Conservation (phyloP, 2,329 filamentous ascomycete species). For the Pseudogymnoascus sp. region DNA sequence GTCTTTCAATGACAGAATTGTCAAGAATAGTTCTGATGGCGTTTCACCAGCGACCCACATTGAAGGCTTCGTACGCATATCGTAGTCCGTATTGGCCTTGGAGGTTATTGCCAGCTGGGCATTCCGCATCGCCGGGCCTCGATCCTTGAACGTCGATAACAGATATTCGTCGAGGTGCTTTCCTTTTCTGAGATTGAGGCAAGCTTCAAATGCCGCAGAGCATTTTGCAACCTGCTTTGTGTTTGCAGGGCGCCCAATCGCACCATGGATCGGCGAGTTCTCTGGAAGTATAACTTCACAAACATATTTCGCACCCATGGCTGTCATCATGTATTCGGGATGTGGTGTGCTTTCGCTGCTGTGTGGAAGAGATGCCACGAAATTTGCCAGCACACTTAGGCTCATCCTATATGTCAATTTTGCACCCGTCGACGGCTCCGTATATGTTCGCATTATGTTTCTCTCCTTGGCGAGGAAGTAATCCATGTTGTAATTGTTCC, state of each 20-base stretch:
- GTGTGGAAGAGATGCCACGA: constrained; percentile 58
- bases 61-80: constrained; percentile 69
- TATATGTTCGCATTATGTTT: constrained; percentile 34
- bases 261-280: constrained; percentile 59
- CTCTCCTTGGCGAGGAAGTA: constrained; percentile 43
- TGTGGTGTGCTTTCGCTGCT: constrained; percentile 28
- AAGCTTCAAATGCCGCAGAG: constrained; percentile 80
- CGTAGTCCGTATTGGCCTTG: constrained; percentile 65
- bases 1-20: constrained; percentile 48
- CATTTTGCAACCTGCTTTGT: constrained; percentile 77
- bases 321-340: constrained; percentile 54
- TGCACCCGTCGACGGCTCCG: constrained; percentile 59
- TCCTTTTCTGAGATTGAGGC: constrained; percentile 56
- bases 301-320: constrained; percentile 50
- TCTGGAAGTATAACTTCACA: constrained; percentile 75
- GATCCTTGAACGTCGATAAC: constrained; percentile 62
- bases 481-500: constrained; percentile 48
- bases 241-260: constrained; percentile 51
- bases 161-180: constrained; percentile 66
- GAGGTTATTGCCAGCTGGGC: constrained; percentile 72
- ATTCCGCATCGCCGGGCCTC: constrained; percentile 75
- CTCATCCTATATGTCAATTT: constrained; percentile 71
- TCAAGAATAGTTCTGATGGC: constrained; percentile 50
- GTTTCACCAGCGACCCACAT: constrained; percentile 52
- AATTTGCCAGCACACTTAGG: constrained; percentile 61